phyloP scores from a whole-genome alignment of 2,329 filamentous ascomycete species.

The Lasiodiplodia gonubiensis region DNA sequence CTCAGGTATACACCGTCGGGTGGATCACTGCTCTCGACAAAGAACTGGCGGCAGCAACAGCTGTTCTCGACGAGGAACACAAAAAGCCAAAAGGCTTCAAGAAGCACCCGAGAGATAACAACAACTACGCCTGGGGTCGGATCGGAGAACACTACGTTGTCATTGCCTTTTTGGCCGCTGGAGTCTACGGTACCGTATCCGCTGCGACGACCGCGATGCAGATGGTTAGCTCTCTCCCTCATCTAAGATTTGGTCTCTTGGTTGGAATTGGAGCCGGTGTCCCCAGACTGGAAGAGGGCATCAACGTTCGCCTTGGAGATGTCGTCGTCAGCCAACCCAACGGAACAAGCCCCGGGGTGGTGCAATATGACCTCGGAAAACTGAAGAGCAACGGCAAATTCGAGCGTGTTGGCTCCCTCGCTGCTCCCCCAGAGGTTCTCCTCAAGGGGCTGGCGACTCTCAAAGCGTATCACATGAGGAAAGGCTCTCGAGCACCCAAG shows the following conservation, averaged over 20 bases:
- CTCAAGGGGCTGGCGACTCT: conserved; percentile 17
- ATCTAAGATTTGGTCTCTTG: conserved; percentile 33
- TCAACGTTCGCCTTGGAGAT: conserved; percentile 38
- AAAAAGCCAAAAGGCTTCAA: neutral
- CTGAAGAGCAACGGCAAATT: conserved; percentile 18
- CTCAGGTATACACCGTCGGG: neutral
- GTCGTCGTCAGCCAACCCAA: conserved; percentile 36
- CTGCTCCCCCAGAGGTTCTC: conserved; percentile 23
- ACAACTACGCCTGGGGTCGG: neutral
- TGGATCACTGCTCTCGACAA: neutral
- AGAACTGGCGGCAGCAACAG: neutral
- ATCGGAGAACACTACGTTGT: conserved; percentile 5
- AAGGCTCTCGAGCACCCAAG: neutral
- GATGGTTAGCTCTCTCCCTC: conserved; percentile 29
- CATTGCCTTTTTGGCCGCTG: conserved; percentile 28
- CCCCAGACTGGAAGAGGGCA: conserved; percentile 20
- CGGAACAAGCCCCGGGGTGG: conserved; percentile 32
- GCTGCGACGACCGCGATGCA: neutral
- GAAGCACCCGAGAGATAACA: neutral
- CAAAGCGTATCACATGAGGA: neutral
- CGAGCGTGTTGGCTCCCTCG: conserved; percentile 33
- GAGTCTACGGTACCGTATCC: neutral
- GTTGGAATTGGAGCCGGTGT: conserved; percentile 37
- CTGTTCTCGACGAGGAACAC: conserved; percentile 3
- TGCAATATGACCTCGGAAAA: conserved; percentile 37